Percentiles rank a stretch among this genome's conserved stretches.
Evolutionary conservation across 768 basidiomycete genomes (phyloP).

Genomic region (Phanerochaete carnosa): DNA sequence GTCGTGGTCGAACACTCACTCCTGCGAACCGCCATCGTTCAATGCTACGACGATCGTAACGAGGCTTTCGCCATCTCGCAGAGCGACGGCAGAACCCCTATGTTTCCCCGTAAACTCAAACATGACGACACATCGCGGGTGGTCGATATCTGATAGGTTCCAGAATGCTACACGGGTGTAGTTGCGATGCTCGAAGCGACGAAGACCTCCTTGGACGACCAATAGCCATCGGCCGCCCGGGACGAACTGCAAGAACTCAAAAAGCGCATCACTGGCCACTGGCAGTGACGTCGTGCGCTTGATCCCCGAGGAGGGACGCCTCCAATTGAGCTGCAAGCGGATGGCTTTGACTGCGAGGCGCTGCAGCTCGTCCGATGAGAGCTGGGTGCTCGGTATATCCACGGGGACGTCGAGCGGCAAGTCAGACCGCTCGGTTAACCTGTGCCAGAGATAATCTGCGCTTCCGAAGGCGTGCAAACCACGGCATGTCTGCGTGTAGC

Average conservation of each 20-base stretch:
- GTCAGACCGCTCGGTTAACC: constrained; percentile 27
- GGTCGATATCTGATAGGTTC: constrained; percentile 32
- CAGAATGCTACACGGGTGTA: constrained; percentile 42
- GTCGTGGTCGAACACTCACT: constrained; percentile 15
- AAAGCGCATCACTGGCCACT: constrained; percentile 31
- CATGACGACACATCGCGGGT: constrained; percentile 21
- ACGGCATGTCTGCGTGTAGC: constrained; percentile 39
- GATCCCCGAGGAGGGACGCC: constrained; percentile 32
- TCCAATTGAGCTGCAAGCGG: constrained; percentile 51
- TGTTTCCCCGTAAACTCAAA: constrained; percentile 25
- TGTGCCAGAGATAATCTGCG: constrained; percentile 56
- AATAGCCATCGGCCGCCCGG: constrained; percentile 48
- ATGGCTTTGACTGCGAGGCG: constrained; percentile 39
- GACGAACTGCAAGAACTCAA: constrained; percentile 45
- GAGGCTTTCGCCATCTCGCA: constrained; percentile 10
- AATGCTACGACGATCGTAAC: constrained; percentile 22
- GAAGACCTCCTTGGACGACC: constrained; percentile 33
- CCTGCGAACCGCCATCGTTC: constrained; percentile 14
- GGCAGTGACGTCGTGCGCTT: constrained; percentile 35
- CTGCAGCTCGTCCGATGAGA: constrained; percentile 41
- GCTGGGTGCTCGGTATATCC: constrained; percentile 26
- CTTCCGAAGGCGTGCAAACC: constrained; percentile 49
- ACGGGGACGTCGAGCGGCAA: constrained; percentile 41
- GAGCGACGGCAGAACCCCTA: constrained; percentile 17
- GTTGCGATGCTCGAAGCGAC: constrained; percentile 25